These are phyloP conservation scores for Breviolum minutum DNA, from an alignment of 73 alveolate species.

Conservation along the genomic window DNA sequence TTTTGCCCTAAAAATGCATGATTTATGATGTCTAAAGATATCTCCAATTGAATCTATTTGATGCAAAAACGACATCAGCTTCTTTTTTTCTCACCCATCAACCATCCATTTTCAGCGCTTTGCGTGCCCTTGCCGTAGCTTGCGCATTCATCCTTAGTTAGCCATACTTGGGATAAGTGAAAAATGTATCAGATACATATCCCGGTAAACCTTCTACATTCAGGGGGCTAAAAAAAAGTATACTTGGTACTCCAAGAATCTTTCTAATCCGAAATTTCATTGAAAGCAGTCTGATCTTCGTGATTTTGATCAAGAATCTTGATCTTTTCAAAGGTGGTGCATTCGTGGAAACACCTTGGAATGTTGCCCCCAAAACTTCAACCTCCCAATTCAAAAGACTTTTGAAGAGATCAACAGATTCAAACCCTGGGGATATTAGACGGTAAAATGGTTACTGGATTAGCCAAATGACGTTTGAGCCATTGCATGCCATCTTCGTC, in stretches of 20 bases:
- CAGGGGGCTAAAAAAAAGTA: neutral
- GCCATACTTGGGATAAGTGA: neutral
- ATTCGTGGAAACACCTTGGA: neutral
- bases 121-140: neutral
- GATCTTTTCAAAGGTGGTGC: neutral
- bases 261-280: neutral
- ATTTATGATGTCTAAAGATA: neutral
- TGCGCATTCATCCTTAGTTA: neutral
- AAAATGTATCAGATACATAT: neutral
- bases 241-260: neutral
- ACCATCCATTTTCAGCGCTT: neutral
- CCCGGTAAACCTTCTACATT: neutral
- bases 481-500: constrained; percentile 1
- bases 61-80: neutral
- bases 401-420: too few relatives aligned
- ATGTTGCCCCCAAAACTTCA: neutral
- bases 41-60: neutral
- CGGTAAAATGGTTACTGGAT: too few relatives aligned
- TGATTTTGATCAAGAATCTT: neutral
- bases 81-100: too few relatives aligned
- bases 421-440: too few relatives aligned
- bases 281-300: neutral
- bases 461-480: neutral
- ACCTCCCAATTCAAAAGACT: neutral
- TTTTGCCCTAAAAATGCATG: neutral